phyloP scores from a whole-genome alignment of 2,329 filamentous ascomycete genomes.

The Aspergillus thermomutatus region DNA sequence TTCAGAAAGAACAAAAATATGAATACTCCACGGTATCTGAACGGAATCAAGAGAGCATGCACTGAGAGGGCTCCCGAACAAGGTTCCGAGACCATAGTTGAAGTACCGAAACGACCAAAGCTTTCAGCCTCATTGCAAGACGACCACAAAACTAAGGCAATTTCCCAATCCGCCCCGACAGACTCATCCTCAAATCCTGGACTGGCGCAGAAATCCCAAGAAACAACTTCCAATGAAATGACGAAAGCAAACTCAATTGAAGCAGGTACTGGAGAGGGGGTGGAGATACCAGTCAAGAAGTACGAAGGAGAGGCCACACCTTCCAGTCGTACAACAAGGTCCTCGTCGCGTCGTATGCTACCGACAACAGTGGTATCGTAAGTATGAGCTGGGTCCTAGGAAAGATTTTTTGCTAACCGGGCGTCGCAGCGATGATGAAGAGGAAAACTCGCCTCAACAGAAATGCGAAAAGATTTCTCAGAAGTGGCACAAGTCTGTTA shows the following conservation, averaged over 20 bases:
- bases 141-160: slow-evolving; percentile 10
- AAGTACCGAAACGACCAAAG: slow-evolving; percentile 24
- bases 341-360: slow-evolving; percentile 22
- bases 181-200: background rate
- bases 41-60: slow-evolving; percentile 14
- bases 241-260: slow-evolving; percentile 9
- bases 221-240: slow-evolving; percentile 1
- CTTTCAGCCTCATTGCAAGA: slow-evolving; percentile 30
- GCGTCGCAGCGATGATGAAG: slow-evolving; percentile 15
- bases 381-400: slow-evolving; percentile 2
- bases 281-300: slow-evolving; percentile 31
- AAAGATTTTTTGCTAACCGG: background rate
- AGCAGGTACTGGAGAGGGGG: slow-evolving; percentile 6
- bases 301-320: slow-evolving; percentile 8
- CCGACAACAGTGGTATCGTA: slow-evolving; percentile 18
- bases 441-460: slow-evolving; percentile 7
- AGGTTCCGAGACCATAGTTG: slow-evolving; percentile 4
- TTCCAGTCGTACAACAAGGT: slow-evolving; percentile 27
- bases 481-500: slow-evolving; percentile 24
- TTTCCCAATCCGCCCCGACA: background rate
- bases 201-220: background rate
- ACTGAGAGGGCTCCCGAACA: slow-evolving; percentile 6
- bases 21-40: slow-evolving; percentile 1
- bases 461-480: slow-evolving; percentile 5
- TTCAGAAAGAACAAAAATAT: slow-evolving; percentile 19